Evolutionary conservation across 2,329 filamentous ascomycete genomes (phyloP).

Genomic region (Verticillium longisporum): DNA sequence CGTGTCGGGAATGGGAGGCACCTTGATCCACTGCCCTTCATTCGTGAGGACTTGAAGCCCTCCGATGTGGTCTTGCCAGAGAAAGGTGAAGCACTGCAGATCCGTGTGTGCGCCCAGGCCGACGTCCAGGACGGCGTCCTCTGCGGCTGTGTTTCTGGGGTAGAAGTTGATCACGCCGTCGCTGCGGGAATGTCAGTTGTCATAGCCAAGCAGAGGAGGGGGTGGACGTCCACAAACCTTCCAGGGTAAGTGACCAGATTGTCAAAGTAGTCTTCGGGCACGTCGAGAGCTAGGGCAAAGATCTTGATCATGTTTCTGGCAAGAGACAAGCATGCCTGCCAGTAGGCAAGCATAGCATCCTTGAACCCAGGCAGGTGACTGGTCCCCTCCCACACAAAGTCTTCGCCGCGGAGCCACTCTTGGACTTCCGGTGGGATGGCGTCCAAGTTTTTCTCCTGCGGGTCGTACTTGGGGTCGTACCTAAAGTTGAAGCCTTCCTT

Average conservation of each 20-base stretch:
- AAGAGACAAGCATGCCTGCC: conserved; percentile 13
- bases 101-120: conserved; percentile 41
- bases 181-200: conserved; percentile 1
- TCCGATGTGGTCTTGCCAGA: conserved; percentile 37
- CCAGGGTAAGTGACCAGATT: conserved; percentile 11
- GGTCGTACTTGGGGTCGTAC: conserved; percentile 35
- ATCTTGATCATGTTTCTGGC: conserved; percentile 16
- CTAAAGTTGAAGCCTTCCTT: conserved; percentile 21
- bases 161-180: conserved; percentile 35
- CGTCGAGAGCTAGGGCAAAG: conserved; percentile 15
- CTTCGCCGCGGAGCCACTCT: conserved; percentile 12
- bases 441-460: conserved; percentile 23
- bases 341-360: conserved; percentile 10
- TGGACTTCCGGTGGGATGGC: conserved; percentile 8
- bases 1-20: conserved; percentile 14
- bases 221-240: not conserved
- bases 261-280: conserved; percentile 14
- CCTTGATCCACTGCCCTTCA: conserved; percentile 27
- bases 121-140: conserved; percentile 22
- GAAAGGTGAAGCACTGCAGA: conserved; percentile 38
- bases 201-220: too few relatives aligned
- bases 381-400: conserved; percentile 14
- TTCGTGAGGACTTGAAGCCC: conserved; percentile 35
- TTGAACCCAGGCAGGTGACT: conserved; percentile 10
- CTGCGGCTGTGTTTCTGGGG: conserved; percentile 25